phyloP scores from a whole-genome alignment of 2,329 filamentous ascomycete species.

The Sclerotinia spermophila region DNA sequence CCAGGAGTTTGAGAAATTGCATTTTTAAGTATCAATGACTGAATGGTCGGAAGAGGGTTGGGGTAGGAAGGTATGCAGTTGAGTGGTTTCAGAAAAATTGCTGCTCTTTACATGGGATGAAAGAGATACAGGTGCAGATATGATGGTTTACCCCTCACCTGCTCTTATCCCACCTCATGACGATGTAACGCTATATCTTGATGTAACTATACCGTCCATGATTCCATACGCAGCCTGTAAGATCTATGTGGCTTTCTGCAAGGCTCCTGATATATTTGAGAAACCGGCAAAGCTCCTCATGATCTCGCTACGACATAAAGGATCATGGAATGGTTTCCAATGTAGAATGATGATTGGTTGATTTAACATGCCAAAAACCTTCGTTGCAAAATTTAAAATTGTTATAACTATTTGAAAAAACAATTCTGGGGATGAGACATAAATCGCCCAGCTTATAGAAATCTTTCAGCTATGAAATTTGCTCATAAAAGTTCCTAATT shows the following conservation, averaged over 20 bases:
- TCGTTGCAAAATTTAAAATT: neutral
- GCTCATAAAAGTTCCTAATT: fast-evolving
- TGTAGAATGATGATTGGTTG: no score
- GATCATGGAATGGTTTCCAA: fast-evolving
- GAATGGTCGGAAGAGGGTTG: fast-evolving
- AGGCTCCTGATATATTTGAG: neutral
- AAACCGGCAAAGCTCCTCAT: no score
- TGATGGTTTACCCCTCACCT: neutral
- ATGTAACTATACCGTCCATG: neutral
- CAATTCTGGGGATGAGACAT: no score
- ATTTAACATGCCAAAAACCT: no score
- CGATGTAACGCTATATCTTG: no score
- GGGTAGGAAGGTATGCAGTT: neutral
- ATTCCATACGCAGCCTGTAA: neutral
- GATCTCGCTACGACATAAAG: no score
- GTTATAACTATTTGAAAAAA: neutral
- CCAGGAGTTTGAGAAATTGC: neutral
- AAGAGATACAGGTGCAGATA: no score
- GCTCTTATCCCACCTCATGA: neutral
- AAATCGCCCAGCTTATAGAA: neutral
- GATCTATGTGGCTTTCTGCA: neutral
- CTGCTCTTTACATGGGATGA: no score
- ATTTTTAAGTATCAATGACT: neutral
- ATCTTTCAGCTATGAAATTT: neutral
- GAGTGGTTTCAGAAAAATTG: neutral